Evolutionary conservation across 768 basidiomycete genomes (phyloP), one percentile per base, ranked within the genome.

Genomic region (Boletus rubroflammeus): DNA sequence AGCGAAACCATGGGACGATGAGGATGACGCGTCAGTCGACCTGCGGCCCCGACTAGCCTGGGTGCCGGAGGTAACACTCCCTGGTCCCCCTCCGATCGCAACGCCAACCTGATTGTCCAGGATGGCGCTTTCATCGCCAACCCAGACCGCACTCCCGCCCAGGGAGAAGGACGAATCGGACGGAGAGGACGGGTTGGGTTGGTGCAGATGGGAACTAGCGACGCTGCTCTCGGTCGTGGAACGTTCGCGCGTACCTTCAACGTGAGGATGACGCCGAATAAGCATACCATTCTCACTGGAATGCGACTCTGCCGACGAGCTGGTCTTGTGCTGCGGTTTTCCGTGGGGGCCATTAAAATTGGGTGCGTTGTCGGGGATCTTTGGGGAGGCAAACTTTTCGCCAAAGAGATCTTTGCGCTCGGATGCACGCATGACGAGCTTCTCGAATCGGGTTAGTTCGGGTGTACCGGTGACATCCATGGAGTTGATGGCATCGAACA

Each of bases 401-500:
- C 84, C 76, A 66, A 98, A 95, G 41, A 97, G 79, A 67, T 98
- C 95, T 67, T 91, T 93, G 31, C 93, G 81, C 56, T 98, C 95
- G 14, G 89, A 91, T 1, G 84, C 80, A 28, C 95, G 89, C 80
- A 98, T 85, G 54, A 99, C 80, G 50, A 93, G 74, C 61, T 92
- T 93, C 73, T 99, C 97, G 57, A 80, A 75, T 28, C 90, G 83
- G 5, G 85, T 86, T 41, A 99, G 75, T 5, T 75, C 68, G 2
- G 97, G 97, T 25, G 90, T 84, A 9, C 77, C 79, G n/a, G 85
- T 80, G 19, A 92, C 76, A 64, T 96, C 84, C 81, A 98, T 92
- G 6, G 89, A 84, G 68, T 98, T 98, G 57, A 98, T 86, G 5
- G 94, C 85, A 60, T 96, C 91, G 67, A 93, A 98, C 3, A 99